These are phyloP conservation scores for Podosphaera xanthii DNA, from an alignment of 2,329 filamentous ascomycete species.

Conservation along the genomic window DNA sequence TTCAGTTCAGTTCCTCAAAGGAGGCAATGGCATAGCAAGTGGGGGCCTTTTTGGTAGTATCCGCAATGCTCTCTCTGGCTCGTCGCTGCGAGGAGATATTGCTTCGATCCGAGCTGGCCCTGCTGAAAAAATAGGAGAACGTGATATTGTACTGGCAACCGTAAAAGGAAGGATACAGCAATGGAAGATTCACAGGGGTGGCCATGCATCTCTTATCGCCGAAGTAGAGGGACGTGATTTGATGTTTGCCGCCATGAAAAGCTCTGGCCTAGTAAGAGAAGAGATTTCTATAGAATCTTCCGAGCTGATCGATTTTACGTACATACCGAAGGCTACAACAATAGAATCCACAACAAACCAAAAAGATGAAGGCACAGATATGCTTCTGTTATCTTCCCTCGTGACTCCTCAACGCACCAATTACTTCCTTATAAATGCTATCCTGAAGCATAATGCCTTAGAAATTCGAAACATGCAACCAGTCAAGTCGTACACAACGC, in stretches of 20 bases:
- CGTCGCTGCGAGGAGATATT: constrained; percentile 52
- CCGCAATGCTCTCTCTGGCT: constrained; percentile 48
- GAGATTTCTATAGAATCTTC: constrained; percentile 34
- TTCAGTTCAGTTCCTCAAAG: constrained; percentile 52
- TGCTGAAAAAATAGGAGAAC: constrained; percentile 53
- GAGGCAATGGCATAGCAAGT: constrained; percentile 27
- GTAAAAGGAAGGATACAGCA: constrained; percentile 55
- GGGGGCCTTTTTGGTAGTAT: constrained; percentile 63
- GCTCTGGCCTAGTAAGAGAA: constrained; percentile 25
- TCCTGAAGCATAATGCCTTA: constrained; percentile 29
- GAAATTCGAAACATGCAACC: constrained; percentile 44
- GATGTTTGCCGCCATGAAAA: constrained; percentile 38
- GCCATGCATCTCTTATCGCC: constrained; percentile 51
- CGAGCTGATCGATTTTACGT: constrained; percentile 60
- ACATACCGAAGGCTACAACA: constrained; percentile 30
- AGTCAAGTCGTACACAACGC: constrained; percentile 38
- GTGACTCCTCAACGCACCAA: constrained; percentile 28
- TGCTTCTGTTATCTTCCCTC: constrained; percentile 38
- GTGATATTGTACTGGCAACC: constrained; percentile 62
- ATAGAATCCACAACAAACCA: constrained; percentile 24
- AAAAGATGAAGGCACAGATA: constrained; percentile 28
- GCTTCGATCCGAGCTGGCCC: constrained; percentile 57
- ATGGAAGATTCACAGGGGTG: constrained; percentile 78
- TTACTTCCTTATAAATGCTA: constrained; percentile 56
- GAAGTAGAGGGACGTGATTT: constrained; percentile 48